phyloP scores from a whole-genome alignment of 108 stramenopile genomes.

The Skeletonema potamos region DNA sequence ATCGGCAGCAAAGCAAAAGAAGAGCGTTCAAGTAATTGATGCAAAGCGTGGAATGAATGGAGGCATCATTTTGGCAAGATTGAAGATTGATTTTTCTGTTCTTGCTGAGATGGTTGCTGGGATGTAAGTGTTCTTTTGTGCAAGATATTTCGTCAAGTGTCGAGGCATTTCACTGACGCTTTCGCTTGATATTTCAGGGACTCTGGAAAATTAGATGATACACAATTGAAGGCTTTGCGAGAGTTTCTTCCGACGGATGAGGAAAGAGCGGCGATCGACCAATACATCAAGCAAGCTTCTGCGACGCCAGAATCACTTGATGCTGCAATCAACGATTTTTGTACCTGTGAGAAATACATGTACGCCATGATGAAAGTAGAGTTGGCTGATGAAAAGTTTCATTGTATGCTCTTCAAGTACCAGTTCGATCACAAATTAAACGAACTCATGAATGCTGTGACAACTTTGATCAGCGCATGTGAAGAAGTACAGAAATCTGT shows the following conservation, averaged over 20 bases:
- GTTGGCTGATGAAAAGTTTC: constrained; percentile 67
- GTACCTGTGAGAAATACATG: constrained; percentile 86
- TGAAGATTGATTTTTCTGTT: constrained; percentile 68
- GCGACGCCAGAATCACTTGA: constrained; percentile 42
- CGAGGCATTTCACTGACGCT: neutral
- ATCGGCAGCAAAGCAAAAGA: constrained; percentile 59
- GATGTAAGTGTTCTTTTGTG: constrained; percentile 59
- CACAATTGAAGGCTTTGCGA: constrained; percentile 73
- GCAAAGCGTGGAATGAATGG: constrained; percentile 92
- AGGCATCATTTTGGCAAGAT: constrained; percentile 81
- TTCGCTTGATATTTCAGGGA: constrained; percentile 47
- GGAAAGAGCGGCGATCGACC: constrained; percentile 56
- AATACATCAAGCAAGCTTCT: constrained; percentile 63
- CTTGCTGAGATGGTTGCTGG: constrained; percentile 69
- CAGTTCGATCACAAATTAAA: constrained; percentile 73
- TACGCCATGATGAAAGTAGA: constrained; percentile 69
- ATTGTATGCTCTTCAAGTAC: constrained; percentile 81
- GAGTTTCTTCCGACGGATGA: constrained; percentile 80
- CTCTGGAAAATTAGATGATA: constrained; percentile 65
- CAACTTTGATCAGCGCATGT: constrained; percentile 72
- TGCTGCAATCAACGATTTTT: constrained; percentile 59
- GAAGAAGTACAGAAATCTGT: constrained; percentile 76
- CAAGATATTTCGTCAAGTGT: neutral
- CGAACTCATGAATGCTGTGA: constrained; percentile 62
- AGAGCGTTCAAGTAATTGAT: constrained; percentile 86